Conservation (phyloP, 2,329 filamentous ascomycete species). For the Trichoderma gracile region DNA sequence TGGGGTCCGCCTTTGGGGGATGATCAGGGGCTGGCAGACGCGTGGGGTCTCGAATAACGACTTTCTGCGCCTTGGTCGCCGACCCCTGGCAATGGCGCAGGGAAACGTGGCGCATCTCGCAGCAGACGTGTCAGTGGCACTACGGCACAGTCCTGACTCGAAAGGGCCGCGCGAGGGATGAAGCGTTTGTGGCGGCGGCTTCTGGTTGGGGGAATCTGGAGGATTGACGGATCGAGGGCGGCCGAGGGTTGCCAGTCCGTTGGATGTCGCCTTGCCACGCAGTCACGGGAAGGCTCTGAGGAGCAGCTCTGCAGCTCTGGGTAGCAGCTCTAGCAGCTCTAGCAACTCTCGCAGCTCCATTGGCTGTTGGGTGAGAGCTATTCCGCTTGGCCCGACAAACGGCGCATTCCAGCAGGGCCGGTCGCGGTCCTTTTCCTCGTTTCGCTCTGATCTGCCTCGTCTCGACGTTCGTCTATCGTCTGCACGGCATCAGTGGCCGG, state of each 20-base stretch:
- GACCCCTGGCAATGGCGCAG: constrained; percentile 5
- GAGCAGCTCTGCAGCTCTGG: constrained; percentile 6
- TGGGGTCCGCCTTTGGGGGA: constrained; percentile 1
- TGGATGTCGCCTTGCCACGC: constrained; percentile 18
- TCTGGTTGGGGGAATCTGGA: constrained; percentile 12
- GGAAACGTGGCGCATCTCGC: constrained; percentile 26
- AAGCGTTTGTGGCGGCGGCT: neutral
- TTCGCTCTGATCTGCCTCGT: neutral
- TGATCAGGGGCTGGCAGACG: constrained; percentile 24
- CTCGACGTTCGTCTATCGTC: neutral
- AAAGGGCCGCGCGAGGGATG: constrained; percentile 17
- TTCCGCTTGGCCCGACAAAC: neutral
- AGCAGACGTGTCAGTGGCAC: constrained; percentile 25
- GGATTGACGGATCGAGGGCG: constrained; percentile 2
- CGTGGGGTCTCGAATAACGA: constrained; percentile 16
- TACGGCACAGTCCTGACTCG: constrained; percentile 27
- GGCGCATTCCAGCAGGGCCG: neutral
- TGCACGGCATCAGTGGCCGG: neutral
- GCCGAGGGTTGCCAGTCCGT: constrained; percentile 3
- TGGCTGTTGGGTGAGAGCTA: neutral
- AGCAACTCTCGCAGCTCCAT: constrained; percentile 2
- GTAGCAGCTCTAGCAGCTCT: too few species aligned
- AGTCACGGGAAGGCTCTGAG: constrained; percentile 1
- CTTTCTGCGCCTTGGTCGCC: neutral
- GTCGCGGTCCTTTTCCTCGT: neutral